A percentile compares a stretch with the other conserved stretches of the same genome.
Conservation (phyloP, 2,329 filamentous ascomycete species). For the Ophiosphaerella narmari region DNA sequence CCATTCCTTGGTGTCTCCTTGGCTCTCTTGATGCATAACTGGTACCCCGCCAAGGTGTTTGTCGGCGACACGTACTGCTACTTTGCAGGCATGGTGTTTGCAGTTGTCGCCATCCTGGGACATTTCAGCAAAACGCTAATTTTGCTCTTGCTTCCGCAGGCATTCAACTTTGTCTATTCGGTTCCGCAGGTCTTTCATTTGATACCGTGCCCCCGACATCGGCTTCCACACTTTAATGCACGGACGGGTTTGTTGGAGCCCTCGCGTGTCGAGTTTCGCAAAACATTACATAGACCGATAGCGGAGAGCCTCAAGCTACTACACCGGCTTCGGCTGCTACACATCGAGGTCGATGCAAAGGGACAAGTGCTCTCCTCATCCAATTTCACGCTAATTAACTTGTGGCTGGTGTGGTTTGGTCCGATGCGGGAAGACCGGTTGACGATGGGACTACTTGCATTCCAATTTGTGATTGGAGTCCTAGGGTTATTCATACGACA, state of each 20-base stretch:
- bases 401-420: conserved; percentile 95
- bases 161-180: conserved; percentile 96
- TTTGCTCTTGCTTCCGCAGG: conserved; percentile 87
- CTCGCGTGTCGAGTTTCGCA: conserved; percentile 75
- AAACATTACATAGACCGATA: conserved; percentile 70
- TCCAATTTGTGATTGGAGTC: conserved; percentile 79
- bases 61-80: conserved; percentile 99
- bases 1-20: conserved; percentile 92
- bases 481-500: conserved; percentile 85
- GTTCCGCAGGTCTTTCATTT: conserved; percentile 87
- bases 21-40: conserved; percentile 88
- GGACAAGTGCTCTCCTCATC: conserved; percentile 77
- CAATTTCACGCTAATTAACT: conserved; percentile 91
- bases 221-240: conserved; percentile 85
- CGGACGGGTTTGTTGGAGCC: conserved; percentile 84
- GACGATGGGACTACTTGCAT: conserved; percentile 75
- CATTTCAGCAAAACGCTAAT: conserved; percentile 98
- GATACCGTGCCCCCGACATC: conserved; percentile 89
- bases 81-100: conserved; percentile 98
- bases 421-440: conserved; percentile 86
- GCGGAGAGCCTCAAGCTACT: conserved; percentile 69
- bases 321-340: conserved; percentile 68
- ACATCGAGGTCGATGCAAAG: conserved; percentile 68
- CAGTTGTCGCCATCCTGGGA: conserved; percentile 92
- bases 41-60: conserved; percentile 93